These are phyloP conservation scores for Cutaneotrichosporon sp. DNA, from an alignment of 1,284 basidiomycete species.

Conservation along the genomic window DNA sequence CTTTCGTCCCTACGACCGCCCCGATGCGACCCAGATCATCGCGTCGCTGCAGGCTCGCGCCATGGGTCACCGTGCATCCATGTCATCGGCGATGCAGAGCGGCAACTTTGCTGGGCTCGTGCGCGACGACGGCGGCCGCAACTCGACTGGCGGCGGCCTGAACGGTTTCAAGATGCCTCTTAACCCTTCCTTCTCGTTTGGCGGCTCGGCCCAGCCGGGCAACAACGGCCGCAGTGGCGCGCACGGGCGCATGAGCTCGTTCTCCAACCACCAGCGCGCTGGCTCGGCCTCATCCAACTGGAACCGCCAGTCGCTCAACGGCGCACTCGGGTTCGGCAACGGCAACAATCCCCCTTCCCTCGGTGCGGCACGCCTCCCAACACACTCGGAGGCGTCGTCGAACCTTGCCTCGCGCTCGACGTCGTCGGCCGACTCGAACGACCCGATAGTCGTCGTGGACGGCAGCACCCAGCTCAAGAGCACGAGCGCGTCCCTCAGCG, in stretches of 20 bases:
- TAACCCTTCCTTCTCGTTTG: slow-evolving; percentile 26
- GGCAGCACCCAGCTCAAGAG: slow-evolving; percentile 23
- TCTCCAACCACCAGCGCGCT: slow-evolving; percentile 29
- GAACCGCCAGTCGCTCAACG: slow-evolving; percentile 31
- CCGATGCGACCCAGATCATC: slow-evolving; percentile 88
- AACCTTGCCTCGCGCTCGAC: slow-evolving; percentile 28
- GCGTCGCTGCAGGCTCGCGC: slow-evolving; percentile 71
- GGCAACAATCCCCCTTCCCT: slow-evolving; percentile 26
- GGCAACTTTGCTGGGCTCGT: slow-evolving; percentile 21
- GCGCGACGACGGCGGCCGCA: slow-evolving; percentile 15
- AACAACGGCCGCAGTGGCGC: slow-evolving; percentile 14
- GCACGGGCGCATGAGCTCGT: slow-evolving; percentile 20
- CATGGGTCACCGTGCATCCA: slow-evolving; percentile 46
- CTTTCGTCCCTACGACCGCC: slow-evolving; percentile 89
- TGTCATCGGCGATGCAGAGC: slow-evolving; percentile 32
- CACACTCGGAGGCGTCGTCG: slow-evolving; percentile 42
- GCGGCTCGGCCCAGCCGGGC: slow-evolving; percentile 18
- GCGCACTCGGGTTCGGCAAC: slow-evolving; percentile 31
- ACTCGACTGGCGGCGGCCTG: slow-evolving; percentile 17
- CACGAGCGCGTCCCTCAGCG: slow-evolving; percentile 15
- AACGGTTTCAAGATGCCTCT: slow-evolving; percentile 38
- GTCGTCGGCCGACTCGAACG: slow-evolving; percentile 28
- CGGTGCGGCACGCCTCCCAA: slow-evolving; percentile 34
- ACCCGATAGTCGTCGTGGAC: slow-evolving; percentile 36
- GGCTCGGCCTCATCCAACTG: slow-evolving; percentile 41